These are phyloP conservation scores for Ambrosia hybrid DNA, from an alignment of 140 eudicot species.

Conservation along the genomic window DNA sequence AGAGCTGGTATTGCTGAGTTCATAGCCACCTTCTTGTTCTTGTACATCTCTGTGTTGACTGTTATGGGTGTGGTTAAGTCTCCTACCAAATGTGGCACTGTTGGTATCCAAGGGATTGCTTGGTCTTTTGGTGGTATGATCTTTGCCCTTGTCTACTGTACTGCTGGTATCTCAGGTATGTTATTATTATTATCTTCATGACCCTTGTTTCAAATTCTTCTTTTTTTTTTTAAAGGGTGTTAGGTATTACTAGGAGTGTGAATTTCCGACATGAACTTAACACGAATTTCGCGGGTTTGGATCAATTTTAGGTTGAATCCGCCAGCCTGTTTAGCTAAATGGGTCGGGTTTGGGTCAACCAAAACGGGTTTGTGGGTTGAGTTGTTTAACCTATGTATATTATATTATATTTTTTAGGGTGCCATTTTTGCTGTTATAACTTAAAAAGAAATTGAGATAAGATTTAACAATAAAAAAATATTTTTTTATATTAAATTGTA, in stretches of 20 bases:
- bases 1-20: conserved; percentile 96
- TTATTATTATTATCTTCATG: background rate
- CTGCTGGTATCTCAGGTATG: conserved; percentile 97
- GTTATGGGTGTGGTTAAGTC: conserved; percentile 74
- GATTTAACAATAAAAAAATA: too few species aligned
- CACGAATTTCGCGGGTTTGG: too few species aligned
- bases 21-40: conserved; percentile 87
- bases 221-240: background rate
- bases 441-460: too few species aligned
- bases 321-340: too few species aligned
- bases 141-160: conserved; percentile 93
- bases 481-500: too few species aligned
- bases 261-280: background rate
- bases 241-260: background rate
- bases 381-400: too few species aligned
- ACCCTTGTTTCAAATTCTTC: background rate
- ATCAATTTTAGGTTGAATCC: too few species aligned
- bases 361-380: too few species aligned
- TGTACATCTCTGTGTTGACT: conserved; percentile 81
- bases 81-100: conserved; percentile 72
- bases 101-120: conserved; percentile 97
- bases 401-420: too few species aligned
- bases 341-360: too few species aligned
- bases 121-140: conserved; percentile 99
- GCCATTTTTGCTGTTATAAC: too few species aligned